phyloP scores from a whole-genome alignment of 2,329 filamentous ascomycete species.

The Macrophomina phaseolina region DNA sequence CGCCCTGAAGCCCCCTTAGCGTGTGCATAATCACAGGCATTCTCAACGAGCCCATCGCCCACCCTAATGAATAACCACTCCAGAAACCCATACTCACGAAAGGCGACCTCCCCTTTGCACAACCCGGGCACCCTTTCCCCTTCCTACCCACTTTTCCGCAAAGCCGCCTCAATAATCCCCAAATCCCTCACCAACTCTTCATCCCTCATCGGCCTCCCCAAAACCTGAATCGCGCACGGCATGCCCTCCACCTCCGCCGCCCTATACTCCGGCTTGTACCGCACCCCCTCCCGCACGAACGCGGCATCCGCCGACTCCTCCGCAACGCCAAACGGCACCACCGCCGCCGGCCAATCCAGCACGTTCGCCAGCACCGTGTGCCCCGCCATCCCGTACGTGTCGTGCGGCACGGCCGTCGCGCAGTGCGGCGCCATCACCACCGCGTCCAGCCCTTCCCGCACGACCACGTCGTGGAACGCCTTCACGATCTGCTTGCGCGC shows the following conservation, averaged over 20 bases:
- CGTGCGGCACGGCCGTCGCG: constrained; percentile 52
- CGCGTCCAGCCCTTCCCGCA: constrained; percentile 55
- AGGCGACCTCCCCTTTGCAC: background rate
- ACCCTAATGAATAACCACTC: no score
- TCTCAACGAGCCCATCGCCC: background rate
- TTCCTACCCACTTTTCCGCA: constrained; percentile 15
- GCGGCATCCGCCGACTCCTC: constrained; percentile 48
- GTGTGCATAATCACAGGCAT: constrained; percentile 3
- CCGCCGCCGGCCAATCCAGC: constrained; percentile 60
- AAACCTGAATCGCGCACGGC: constrained; percentile 55
- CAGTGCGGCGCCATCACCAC: constrained; percentile 58
- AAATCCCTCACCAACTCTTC: constrained; percentile 51
- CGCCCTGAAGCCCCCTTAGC: background rate
- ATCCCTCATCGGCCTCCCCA: constrained; percentile 54
- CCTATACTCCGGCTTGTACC: constrained; percentile 46
- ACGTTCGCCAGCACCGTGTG: constrained; percentile 61
- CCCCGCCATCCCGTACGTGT: constrained; percentile 35
- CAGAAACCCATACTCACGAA: no score
- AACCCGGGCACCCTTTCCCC: background rate
- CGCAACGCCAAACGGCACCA: constrained; percentile 54
- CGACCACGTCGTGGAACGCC: constrained; percentile 51
- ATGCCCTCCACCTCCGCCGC: constrained; percentile 31
- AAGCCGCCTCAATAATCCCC: constrained; percentile 38
- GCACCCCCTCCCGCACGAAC: constrained; percentile 37
- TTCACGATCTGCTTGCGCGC: constrained; percentile 43